Evolutionary conservation across 495 filamentous ascomycete species (phyloP).

Genomic region (Aspergillus conjunctus): DNA sequence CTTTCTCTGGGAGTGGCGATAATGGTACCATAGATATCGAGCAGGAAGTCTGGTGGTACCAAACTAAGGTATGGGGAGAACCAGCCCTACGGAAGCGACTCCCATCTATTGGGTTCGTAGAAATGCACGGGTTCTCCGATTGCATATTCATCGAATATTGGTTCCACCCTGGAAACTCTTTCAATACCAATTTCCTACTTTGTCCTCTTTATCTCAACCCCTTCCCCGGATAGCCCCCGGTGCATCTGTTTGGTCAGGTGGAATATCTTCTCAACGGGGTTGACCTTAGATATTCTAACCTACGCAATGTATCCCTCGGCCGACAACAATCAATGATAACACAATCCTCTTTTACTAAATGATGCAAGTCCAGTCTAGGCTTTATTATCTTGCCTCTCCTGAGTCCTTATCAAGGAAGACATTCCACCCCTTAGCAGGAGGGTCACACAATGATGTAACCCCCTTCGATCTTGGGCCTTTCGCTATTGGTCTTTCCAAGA

Average conservation of each 20-base stretch:
- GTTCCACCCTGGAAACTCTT: not conserved
- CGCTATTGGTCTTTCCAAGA: not conserved
- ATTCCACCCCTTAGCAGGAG: slow-evolving; percentile 1
- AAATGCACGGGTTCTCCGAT: slow-evolving; percentile 5
- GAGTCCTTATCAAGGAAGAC: not conserved
- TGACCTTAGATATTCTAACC: not conserved
- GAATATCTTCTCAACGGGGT: not conserved
- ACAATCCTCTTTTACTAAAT: not conserved
- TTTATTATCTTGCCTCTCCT: too few relatives aligned
- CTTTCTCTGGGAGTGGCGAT: not conserved
- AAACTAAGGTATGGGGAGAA: not conserved
- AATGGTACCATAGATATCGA: too few relatives aligned
- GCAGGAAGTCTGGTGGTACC: not conserved
- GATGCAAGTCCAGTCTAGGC: not conserved
- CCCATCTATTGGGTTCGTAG: not conserved
- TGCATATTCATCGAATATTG: slow-evolving; percentile 6
- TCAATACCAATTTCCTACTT: not conserved
- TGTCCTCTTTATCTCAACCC: not conserved
- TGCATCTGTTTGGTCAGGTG: not conserved
- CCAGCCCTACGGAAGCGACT: not conserved
- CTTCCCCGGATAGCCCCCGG: not conserved
- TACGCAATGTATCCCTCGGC: too few relatives aligned
- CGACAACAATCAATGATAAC: too few relatives aligned
- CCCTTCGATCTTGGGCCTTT: not conserved
- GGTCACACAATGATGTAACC: slow-evolving; percentile 9